A percentile compares a stretch with the other conserved stretches of the same genome.
Evolutionary conservation across 345 rosid species (phyloP).

Genomic region (Eucalyptus shirleyi): DNA sequence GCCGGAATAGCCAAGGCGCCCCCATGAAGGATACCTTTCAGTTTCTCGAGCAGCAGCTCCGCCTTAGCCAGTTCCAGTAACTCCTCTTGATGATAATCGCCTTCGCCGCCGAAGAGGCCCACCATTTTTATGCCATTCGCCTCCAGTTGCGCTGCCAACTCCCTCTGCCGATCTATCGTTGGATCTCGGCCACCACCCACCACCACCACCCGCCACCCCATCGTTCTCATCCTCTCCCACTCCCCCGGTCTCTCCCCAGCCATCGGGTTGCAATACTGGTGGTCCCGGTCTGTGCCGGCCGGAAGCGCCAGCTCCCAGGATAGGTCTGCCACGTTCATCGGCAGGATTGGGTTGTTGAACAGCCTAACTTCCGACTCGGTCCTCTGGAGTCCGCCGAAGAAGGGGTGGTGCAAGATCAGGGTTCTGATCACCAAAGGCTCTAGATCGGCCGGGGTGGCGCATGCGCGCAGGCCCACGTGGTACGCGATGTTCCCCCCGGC

Average conservation of each 20-base stretch:
- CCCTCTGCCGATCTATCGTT: conserved; percentile 4
- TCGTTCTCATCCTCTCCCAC: background rate
- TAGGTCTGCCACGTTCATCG: conserved; percentile 7
- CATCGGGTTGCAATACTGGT: conserved; percentile 24
- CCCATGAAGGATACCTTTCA: background rate
- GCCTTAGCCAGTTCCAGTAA: background rate
- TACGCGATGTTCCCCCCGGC: conserved; percentile 1
- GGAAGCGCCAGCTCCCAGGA: conserved; percentile 31
- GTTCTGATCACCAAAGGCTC: conserved; percentile 10
- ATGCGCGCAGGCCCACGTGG: background rate
- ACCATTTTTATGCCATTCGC: conserved; percentile 3
- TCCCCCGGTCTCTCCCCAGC: background rate
- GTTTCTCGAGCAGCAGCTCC: background rate
- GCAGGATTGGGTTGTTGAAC: conserved; percentile 2
- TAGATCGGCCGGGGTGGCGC: background rate
- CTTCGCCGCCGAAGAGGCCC: background rate
- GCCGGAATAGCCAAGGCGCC: too few species aligned
- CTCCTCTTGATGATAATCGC: background rate
- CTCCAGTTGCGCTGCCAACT: conserved; percentile 4
- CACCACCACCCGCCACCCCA: conserved; percentile 9
- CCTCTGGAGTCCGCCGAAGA: conserved; percentile 20
- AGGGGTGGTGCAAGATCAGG: background rate
- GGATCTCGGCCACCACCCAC: conserved; percentile 3
- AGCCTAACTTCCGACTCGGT: conserved; percentile 3
- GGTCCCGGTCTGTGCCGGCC: conserved; percentile 14